Base-by-base conservation (phyloP, 768 basidiomycete species). In the Termitomyces sp. region DNA sequence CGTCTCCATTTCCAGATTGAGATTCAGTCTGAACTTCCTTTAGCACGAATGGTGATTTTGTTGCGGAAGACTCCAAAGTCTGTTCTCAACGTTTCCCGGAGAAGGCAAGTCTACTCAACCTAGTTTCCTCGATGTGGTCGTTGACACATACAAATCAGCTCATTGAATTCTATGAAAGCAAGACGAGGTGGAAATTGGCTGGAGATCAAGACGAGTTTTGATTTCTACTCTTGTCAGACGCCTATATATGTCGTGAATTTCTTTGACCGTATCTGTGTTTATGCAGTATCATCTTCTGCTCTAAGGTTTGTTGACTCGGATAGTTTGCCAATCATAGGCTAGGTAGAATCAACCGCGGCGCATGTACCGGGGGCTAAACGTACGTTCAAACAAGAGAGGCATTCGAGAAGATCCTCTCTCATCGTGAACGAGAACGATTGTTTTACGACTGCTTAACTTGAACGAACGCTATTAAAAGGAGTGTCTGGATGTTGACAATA, bases 31-130 rank as follows among this genome's bases (percentile, higher is more conserved):
- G 31, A 49, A 41, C 47, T 45, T 47, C 49, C 49, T 26, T 16
- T 59, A 88, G 78, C 56, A 73, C 70, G 37, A 73, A 66, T 39
- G 80, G 81, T 49, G 77, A 79, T 55, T 75, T 75, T 18, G 78
- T 83, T 53, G 77, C 73, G 60, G 87, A 87, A 68, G 65, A 65
- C 33, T 79, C 85, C 0, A 66, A 65, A 0, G 8, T 82, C 5
- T 87, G 86, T 68, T 79, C 76, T 20, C 68, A 81, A 55, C 85
- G 83, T 65, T 88, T 90, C 70, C 89, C 90, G 8, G 80, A 82
- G 59, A 82, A 82, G 75, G 90, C 85, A 48, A 54, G 70, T 45
- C 15, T 18, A 24, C 41, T 54, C 6, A 15, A 37, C 24, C n/a
- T 13, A 41, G 7, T 31, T 36, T 20, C n/a, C 16, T 37, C 16